Base-by-base conservation (phyloP, 2,329 filamentous ascomycete genomes). In the Coniochaeta sp. region DNA sequence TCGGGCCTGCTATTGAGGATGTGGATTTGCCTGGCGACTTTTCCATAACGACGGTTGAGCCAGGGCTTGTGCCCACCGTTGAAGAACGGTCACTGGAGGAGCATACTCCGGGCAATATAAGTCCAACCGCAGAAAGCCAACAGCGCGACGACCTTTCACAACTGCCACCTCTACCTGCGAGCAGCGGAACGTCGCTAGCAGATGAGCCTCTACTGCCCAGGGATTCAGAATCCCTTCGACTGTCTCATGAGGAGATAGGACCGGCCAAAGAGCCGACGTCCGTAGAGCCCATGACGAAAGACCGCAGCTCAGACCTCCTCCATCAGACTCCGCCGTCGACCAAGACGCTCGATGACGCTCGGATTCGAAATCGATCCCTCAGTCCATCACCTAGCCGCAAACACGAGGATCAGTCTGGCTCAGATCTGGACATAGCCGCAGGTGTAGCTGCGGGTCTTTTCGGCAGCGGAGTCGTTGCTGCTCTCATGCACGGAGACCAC, bases 261-360 rank as follows among this genome's bases (percentile, higher is more conserved):
- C 36, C 36, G 56, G 34, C 6, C 1, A 16, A 57, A 2, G 6
- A 79, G 40, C 73, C 74, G 22, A 72, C 72, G 31, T 70, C 74
- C 6, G 63, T 77, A 17, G 76, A 80, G 40, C 61, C 76, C 17
- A 75, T 72, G 61, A 75, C 74, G 7, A 77, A 77, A 64, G 72
- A 77, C 62, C 69, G 73, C 64, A 79, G 73, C 65, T 77, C 75
- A 14, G 76, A 77, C 64, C 64, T 79, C 17, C 71, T 76, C 33
- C 68, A 74, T 57, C 74, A 75, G 16, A 74, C 73, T 26, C 73
- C 78, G 2, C 68, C 72, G 16, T 71, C 72, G 7, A 61, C 66
- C 22, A 67, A 72, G 60, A 69, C 64, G n/a, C 60, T 66, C 59
- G 68, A 66, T 19, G 63, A 63, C 22, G 63, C 67, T 28, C 61